A percentile compares a stretch with the other conserved stretches of the same genome.
Evolutionary conservation across 768 basidiomycete species (phyloP).

Genomic region (Flagelloscypha sp.): DNA sequence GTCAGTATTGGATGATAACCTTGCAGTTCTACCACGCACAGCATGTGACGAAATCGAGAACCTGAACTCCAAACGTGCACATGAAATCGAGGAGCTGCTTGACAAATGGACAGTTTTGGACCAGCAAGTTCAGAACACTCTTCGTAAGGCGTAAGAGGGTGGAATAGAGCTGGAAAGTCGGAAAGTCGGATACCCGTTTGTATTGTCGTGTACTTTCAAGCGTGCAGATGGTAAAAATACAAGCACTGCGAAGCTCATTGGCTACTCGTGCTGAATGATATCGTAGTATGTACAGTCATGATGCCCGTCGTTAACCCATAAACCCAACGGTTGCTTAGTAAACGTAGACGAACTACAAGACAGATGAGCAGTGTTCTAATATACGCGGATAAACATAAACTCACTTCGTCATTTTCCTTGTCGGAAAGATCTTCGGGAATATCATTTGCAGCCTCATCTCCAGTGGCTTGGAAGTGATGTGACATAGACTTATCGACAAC

Average conservation of each 20-base stretch:
- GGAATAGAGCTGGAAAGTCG: neutral
- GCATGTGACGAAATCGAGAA: no score
- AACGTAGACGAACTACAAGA: slow-evolving; percentile 2
- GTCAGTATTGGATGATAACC: no score
- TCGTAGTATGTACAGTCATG: neutral
- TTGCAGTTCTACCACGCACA: no score
- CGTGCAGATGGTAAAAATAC: no score
- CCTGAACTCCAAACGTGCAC: no score
- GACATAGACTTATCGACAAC: slow-evolving; percentile 1
- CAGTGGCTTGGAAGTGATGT: neutral
- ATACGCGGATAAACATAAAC: neutral
- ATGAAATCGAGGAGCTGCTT: no score
- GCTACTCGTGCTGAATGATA: neutral
- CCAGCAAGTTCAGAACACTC: no score
- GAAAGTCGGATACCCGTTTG: neutral
- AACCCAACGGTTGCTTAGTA: neutral
- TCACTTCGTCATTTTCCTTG: slow-evolving; percentile 2
- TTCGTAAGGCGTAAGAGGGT: no score
- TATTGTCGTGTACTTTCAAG: no score
- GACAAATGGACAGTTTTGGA: no score
- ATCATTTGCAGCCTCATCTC: neutral
- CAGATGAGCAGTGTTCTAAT: neutral
- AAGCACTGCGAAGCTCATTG: no score
- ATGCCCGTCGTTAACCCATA: neutral
- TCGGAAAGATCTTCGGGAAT: slow-evolving; percentile 1